Base-by-base conservation (phyloP, 2,329 filamentous ascomycete species). In the Sclerotinia nivalis region DNA sequence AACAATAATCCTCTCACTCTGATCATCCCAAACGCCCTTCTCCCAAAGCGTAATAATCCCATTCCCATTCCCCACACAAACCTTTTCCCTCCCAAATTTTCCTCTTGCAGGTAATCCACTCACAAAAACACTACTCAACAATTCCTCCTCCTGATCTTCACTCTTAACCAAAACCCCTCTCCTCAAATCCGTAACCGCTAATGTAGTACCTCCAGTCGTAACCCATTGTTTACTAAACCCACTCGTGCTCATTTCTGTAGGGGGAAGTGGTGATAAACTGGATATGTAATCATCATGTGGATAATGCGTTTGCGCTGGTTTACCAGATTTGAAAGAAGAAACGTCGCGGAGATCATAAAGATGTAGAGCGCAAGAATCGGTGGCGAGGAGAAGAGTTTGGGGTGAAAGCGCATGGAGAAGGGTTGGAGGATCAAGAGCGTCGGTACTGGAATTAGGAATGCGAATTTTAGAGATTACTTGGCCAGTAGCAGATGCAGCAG, bases 221-320 rank as follows among this genome's bases (percentile, higher is more conserved):
- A 97, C 87, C 91, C 93, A 99, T 81, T 98, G 95, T 81, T 97
- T 97, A 76, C 92, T 89, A 79, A 92, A 95, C 7, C 94, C 94
- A 25, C 91, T 95, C 0, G 93, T 97, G 79, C 91, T 96, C 69
- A 91, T 88, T 43, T 89, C 86, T 2, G 91, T 90, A 0, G 94
- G 87, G 0, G 94, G 93, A 0, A 99, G 86, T 1, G 94, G 89
- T 0, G 92, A 91, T 58, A 99, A 85, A 64, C 92, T 94, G 45
- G 94, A 96, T 68, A 99, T 88, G 80, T 97, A 97, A 82, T 98
- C 95, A 75, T 92, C 89, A 81, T 99, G 96, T 0, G 95, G 95
- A 72, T 89, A 89, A 78, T 95, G 90, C 13, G 93, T 93, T 77
- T 94, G 91, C 31, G 90, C 86, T 1, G 93, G 93, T 73, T 87